Conservation (phyloP, 106 monocot species). For the Platanthera zijinensis region DNA sequence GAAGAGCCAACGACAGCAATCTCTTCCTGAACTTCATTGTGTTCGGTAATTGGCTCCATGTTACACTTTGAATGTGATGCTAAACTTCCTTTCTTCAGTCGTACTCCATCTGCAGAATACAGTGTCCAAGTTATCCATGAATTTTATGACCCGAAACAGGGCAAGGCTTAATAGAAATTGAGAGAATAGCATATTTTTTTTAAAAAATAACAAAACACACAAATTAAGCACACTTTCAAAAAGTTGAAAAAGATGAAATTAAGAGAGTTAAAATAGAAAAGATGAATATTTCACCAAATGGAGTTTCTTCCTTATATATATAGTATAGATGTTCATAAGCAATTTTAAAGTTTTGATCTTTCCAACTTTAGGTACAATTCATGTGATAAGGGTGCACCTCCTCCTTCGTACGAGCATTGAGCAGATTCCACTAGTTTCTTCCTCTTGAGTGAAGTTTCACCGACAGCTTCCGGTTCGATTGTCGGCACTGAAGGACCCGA, state of each 20-base stretch:
- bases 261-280: too few relatives aligned
- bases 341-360: not conserved
- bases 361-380: not conserved
- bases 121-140: not conserved
- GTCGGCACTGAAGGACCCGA: not conserved
- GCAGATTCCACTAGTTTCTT: slow-evolving; percentile 8
- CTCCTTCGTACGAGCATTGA: not conserved
- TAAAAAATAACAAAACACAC: too few relatives aligned
- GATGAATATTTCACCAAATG: too few relatives aligned
- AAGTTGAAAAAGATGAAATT: too few relatives aligned
- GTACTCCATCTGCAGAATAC: too few relatives aligned
- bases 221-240: too few relatives aligned
- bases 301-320: too few relatives aligned
- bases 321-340: not conserved
- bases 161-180: not conserved
- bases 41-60: slow-evolving; percentile 5
- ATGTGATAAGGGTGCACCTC: not conserved
- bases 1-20: not conserved
- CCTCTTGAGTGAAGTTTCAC: slow-evolving; percentile 9
- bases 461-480: not conserved
- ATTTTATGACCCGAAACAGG: not conserved
- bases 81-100: too few relatives aligned
- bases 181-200: too few relatives aligned
- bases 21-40: not conserved
- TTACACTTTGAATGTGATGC: not conserved